These are phyloP conservation scores for Nakazawaea peltata DNA, from an alignment of 805 yeast species.

Conservation along the genomic window DNA sequence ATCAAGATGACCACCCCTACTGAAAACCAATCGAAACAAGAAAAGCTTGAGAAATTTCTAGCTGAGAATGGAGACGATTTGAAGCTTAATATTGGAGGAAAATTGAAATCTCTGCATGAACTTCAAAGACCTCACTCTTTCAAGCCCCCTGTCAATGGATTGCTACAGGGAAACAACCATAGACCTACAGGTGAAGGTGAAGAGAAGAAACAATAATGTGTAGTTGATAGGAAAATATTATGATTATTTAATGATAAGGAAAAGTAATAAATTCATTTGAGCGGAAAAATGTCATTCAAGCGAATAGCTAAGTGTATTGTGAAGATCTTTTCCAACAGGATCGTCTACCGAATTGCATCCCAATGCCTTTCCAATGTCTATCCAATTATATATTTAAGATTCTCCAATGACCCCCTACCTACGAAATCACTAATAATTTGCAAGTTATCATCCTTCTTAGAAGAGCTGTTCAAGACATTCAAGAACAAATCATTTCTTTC, in stretches of 20 bases:
- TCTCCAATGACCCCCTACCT: slow-evolving; percentile 81
- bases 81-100: slow-evolving; percentile 3
- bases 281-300: too few relatives aligned
- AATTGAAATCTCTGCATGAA: slow-evolving; percentile 8
- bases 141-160: slow-evolving; percentile 2
- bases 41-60: too few relatives aligned
- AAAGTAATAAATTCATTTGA: too few relatives aligned
- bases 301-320: too few relatives aligned
- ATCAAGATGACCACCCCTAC: too few relatives aligned
- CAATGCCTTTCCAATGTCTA: neutral
- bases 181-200: too few relatives aligned
- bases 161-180: slow-evolving; percentile 11
- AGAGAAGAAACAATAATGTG: too few relatives aligned
- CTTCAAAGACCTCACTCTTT: slow-evolving; percentile 5
- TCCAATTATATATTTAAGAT: slow-evolving; percentile 11
- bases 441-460: slow-evolving; percentile 53
- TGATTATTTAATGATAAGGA: too few relatives aligned
- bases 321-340: too few relatives aligned
- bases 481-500: slow-evolving; percentile 59
- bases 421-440: slow-evolving; percentile 73
- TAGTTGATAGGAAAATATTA: too few relatives aligned
- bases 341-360: too few relatives aligned
- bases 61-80: slow-evolving; percentile 1
- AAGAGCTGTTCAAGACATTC: slow-evolving; percentile 39
- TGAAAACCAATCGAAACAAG: too few relatives aligned